Evolutionary conservation across 2,329 filamentous ascomycete genomes (phyloP).

Genomic region (Alternaria sp.): DNA sequence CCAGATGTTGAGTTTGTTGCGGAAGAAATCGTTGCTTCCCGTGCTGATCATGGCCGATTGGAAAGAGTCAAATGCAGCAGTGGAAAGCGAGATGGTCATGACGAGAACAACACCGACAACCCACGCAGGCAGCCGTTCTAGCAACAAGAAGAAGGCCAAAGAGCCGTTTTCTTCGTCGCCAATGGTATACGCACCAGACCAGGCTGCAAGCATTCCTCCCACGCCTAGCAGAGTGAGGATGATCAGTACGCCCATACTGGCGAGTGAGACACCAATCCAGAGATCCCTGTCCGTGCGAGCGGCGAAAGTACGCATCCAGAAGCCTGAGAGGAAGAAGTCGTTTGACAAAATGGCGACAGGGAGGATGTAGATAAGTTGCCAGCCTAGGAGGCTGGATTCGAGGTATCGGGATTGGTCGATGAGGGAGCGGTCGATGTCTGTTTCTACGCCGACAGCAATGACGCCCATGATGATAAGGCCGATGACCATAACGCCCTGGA

Average conservation of each 20-base stretch:
- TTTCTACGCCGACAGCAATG: slow-evolving; percentile 78
- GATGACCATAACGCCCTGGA: slow-evolving; percentile 80
- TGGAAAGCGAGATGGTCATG: slow-evolving; percentile 79
- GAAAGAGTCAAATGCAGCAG: slow-evolving; percentile 79
- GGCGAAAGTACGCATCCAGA: slow-evolving; percentile 85
- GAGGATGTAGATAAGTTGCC: slow-evolving; percentile 86
- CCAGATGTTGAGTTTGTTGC: slow-evolving; percentile 79
- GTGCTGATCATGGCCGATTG: slow-evolving; percentile 87
- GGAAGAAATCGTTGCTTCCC: slow-evolving; percentile 82
- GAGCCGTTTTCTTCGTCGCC: slow-evolving; percentile 68
- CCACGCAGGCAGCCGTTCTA: slow-evolving; percentile 76
- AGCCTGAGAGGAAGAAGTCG: slow-evolving; percentile 84
- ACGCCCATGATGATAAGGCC: slow-evolving; percentile 76
- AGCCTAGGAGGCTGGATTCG: slow-evolving; percentile 74
- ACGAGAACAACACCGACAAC: slow-evolving; percentile 82
- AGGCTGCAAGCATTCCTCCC: slow-evolving; percentile 76
- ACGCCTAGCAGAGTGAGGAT: slow-evolving; percentile 76
- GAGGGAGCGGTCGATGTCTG: slow-evolving; percentile 71
- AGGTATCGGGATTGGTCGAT: slow-evolving; percentile 73
- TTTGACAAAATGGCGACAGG: slow-evolving; percentile 82
- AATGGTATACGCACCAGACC: slow-evolving; percentile 75
- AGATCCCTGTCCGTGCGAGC: slow-evolving; percentile 80
- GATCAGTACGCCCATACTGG: slow-evolving; percentile 66
- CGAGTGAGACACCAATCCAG: slow-evolving; percentile 74
- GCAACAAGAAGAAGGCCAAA: slow-evolving; percentile 76